phyloP scores from a whole-genome alignment of 1,284 basidiomycete species.

The Amylostereum chailletii region DNA sequence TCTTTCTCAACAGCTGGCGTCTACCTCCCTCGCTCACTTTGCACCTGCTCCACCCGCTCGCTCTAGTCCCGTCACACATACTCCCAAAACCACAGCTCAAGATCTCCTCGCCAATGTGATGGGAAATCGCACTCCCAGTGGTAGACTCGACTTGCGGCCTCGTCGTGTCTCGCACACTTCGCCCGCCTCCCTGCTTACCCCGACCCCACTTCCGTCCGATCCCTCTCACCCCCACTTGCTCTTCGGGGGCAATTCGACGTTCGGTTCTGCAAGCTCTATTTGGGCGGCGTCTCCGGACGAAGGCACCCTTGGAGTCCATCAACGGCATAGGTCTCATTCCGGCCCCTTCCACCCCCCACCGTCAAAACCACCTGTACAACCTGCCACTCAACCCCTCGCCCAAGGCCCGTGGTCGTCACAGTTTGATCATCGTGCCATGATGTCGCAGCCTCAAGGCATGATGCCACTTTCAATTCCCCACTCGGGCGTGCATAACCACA shows the following conservation, averaged over 20 bases:
- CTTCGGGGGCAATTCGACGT: constrained; percentile 32
- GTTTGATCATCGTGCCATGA: neutral
- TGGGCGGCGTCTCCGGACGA: constrained; percentile 48
- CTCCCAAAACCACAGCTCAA: constrained; percentile 43
- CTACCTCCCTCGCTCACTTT: constrained; percentile 3
- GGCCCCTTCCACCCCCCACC: constrained; percentile 2
- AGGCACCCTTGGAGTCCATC: constrained; percentile 9
- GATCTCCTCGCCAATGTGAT: constrained; percentile 55
- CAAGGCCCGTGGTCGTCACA: neutral
- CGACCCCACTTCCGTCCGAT: constrained; percentile 16
- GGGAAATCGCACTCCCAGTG: constrained; percentile 16
- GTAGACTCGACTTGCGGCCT: constrained; percentile 4
- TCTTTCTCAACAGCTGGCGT: constrained; percentile 6
- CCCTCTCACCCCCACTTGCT: constrained; percentile 29
- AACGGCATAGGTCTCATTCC: constrained; percentile 6
- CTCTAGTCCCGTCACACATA: constrained; percentile 7
- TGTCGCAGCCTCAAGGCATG: neutral
- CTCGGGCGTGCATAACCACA: neutral
- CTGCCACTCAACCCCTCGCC: neutral
- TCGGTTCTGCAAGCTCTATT: constrained; percentile 35
- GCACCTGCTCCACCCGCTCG: constrained; percentile 8
- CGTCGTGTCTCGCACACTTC: constrained; percentile 4
- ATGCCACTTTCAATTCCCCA: neutral
- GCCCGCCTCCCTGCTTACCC: constrained; percentile 6
- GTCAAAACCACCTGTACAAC: constrained; percentile 1